Evolutionary conservation across 495 filamentous ascomycete genomes (phyloP).

Genomic region (Daldinia grandis): DNA sequence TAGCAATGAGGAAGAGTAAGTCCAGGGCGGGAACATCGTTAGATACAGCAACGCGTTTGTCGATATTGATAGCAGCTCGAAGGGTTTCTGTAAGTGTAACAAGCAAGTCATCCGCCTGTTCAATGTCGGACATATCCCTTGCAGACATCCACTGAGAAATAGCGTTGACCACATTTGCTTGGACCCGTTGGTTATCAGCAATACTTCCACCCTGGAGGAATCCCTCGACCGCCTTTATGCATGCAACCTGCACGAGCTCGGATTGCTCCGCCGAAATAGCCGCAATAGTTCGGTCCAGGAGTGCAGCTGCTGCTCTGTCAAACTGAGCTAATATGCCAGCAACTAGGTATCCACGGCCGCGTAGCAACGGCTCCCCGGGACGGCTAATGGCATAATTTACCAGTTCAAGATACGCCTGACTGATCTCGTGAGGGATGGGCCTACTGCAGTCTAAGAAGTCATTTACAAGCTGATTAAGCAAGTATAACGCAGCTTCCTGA

Average conservation of each 20-base stretch:
- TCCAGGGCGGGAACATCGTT: constrained; percentile 74
- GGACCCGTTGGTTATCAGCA: constrained; percentile 63
- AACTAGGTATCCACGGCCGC: constrained; percentile 85
- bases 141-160: constrained; percentile 78
- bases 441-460: constrained; percentile 82
- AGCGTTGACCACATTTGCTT: constrained; percentile 75
- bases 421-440: constrained; percentile 69
- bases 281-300: constrained; percentile 79
- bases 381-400: constrained; percentile 78
- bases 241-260: constrained; percentile 90
- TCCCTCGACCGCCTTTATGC: constrained; percentile 87
- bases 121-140: constrained; percentile 81
- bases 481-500: constrained; percentile 81
- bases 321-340: constrained; percentile 74
- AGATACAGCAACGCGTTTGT: constrained; percentile 74
- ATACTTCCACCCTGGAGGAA: constrained; percentile 66
- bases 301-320: constrained; percentile 55
- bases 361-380: constrained; percentile 68
- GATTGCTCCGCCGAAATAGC: constrained; percentile 76
- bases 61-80: constrained; percentile 79
- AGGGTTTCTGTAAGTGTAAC: constrained; percentile 90
- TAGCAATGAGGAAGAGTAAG: constrained; percentile 87
- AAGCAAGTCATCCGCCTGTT: constrained; percentile 88
- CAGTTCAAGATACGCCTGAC: constrained; percentile 75
- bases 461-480: constrained; percentile 79